Percentiles rank a stretch among this genome's conserved stretches.
Conservation (phyloP, 2,329 filamentous ascomycete genomes). For the Coniochaeta ligniaria region DNA sequence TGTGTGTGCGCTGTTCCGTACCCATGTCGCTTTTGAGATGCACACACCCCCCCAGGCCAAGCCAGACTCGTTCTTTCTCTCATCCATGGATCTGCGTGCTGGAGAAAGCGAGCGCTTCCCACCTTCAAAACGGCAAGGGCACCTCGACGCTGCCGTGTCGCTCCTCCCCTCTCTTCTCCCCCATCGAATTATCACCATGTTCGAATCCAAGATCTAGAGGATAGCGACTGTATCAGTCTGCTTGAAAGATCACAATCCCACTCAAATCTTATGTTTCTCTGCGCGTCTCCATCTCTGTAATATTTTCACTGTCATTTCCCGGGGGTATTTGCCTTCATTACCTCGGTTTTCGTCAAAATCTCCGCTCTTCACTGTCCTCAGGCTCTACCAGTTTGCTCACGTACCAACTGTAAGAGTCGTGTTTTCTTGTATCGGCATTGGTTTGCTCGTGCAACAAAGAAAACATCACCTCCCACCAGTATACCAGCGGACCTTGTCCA, state of each 20-base stretch:
- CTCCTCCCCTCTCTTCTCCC: constrained; percentile 22
- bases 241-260: constrained; percentile 25
- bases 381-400: background rate
- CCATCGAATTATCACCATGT: constrained; percentile 46
- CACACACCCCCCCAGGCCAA: background rate
- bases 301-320: background rate
- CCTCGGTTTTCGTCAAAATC: background rate
- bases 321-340: background rate
- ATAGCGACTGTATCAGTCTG: constrained; percentile 50
- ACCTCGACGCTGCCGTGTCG: constrained; percentile 17
- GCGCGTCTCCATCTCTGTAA: constrained; percentile 10
- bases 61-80: background rate
- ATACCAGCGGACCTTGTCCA: background rate
- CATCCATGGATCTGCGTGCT: background rate
- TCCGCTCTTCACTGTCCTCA: background rate
- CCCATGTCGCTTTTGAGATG: background rate
- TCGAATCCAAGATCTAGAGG: constrained; percentile 44
- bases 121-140: constrained; percentile 26
- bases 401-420: background rate
- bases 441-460: background rate
- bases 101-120: background rate
- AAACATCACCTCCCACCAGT: background rate
- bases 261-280: constrained; percentile 17
- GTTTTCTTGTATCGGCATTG: background rate
- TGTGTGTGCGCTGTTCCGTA: background rate